Evolutionary conservation across 2,329 filamentous ascomycete genomes (phyloP).

Genomic region (Pseudopithomyces maydicus): DNA sequence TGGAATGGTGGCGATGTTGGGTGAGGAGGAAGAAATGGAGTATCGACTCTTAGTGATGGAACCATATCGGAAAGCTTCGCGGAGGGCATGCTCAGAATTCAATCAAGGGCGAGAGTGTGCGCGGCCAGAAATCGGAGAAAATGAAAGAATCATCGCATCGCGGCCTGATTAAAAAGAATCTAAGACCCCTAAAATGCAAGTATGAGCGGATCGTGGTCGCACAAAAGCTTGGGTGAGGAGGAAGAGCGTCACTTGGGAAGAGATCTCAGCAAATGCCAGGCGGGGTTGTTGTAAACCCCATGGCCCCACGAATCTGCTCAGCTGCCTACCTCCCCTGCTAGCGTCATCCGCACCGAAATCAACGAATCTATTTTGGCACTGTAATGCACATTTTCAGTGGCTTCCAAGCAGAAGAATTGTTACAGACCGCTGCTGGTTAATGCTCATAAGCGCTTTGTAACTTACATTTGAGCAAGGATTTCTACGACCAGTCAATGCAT

Average conservation of each 20-base stretch:
- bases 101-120: too few species aligned
- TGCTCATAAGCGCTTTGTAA: too few species aligned
- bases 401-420: not conserved
- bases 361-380: not conserved
- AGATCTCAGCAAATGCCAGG: not conserved
- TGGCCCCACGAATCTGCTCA: not conserved
- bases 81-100: constrained; percentile 7
- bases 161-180: not conserved
- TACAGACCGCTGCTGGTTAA: too few species aligned
- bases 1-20: constrained; percentile 31
- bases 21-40: constrained; percentile 9
- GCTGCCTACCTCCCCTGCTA: not conserved
- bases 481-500: too few species aligned
- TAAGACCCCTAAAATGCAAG: not conserved
- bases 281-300: not conserved
- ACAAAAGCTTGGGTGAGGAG: not conserved
- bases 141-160: not conserved
- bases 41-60: not conserved
- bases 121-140: too few species aligned
- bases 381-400: not conserved
- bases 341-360: not conserved
- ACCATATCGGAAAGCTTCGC: constrained; percentile 8
- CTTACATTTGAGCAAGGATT: too few species aligned
- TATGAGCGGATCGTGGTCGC: not conserved
- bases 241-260: not conserved